Percentiles rank a stretch among this genome's conserved stretches.
These are phyloP conservation scores for Ascochyta pisi DNA, from an alignment of 2,329 filamentous ascomycete genomes.

Conservation along the genomic window DNA sequence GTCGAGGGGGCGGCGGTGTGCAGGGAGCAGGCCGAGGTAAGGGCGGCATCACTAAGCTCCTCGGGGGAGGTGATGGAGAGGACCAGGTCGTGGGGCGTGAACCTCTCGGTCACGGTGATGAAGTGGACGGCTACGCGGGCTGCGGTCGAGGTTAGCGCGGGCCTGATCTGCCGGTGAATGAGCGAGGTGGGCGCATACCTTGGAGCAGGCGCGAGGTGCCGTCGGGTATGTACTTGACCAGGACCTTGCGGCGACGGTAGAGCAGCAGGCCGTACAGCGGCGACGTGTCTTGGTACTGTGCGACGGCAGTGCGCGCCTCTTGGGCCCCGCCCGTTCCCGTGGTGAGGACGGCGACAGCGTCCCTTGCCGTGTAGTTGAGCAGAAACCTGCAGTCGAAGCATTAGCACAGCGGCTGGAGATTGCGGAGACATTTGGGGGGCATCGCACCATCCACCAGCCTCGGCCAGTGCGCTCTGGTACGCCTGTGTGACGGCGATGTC, in stretches of 20 bases:
- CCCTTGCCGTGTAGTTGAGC: conserved; percentile 86
- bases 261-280: conserved; percentile 91
- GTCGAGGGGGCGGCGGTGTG: conserved; percentile 87
- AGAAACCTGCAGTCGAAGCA: conserved; percentile 73
- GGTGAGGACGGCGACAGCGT: conserved; percentile 81
- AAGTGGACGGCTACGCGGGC: conserved; percentile 80
- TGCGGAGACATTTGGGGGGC: conserved; percentile 12
- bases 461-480: conserved; percentile 77
- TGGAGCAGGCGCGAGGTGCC: conserved; percentile 89
- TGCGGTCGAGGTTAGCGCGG: conserved; percentile 51
- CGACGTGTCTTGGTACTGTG: conserved; percentile 80
- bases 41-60: conserved; percentile 84
- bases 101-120: conserved; percentile 67
- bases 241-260: conserved; percentile 86
- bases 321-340: conserved; percentile 81
- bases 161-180: background rate
- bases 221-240: conserved; percentile 92
- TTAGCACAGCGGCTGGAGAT: conserved; percentile 34
- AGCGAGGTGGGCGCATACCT: conserved; percentile 62
- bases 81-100: conserved; percentile 84
- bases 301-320: conserved; percentile 80
- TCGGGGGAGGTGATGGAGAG: conserved; percentile 77
- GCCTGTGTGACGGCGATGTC: conserved; percentile 80
- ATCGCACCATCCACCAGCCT: conserved; percentile 92
- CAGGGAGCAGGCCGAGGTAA: conserved; percentile 87